Evolutionary conservation across 2,329 filamentous ascomycete species (phyloP).

Genomic region (Talaromyces amestolkiae): DNA sequence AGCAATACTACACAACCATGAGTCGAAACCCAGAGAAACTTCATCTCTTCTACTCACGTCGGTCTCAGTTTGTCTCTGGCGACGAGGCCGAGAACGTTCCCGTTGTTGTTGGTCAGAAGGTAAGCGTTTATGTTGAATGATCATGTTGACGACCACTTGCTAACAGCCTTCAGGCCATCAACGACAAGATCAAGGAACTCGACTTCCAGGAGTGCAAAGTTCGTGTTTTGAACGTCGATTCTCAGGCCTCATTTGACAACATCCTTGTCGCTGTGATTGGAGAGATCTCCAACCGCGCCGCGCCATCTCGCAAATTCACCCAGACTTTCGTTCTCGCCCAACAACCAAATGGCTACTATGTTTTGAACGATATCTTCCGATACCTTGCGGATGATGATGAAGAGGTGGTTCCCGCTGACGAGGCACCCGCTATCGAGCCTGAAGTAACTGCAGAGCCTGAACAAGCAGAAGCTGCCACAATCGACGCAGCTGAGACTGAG

Average conservation of each 20-base stretch:
- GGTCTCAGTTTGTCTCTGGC: constrained; percentile 90
- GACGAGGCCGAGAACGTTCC: constrained; percentile 84
- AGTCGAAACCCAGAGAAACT: constrained; percentile 94
- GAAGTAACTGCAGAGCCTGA: constrained; percentile 26
- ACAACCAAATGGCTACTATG: constrained; percentile 96
- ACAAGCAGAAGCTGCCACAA: constrained; percentile 24
- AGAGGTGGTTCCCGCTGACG: constrained; percentile 50
- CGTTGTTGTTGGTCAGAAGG: constrained; percentile 83
- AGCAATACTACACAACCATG: constrained; percentile 97
- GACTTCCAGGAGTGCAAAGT: constrained; percentile 98
- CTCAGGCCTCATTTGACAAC: constrained; percentile 85
- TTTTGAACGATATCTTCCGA: constrained; percentile 96
- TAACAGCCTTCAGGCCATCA: constrained; percentile 66
- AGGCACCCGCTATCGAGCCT: constrained; percentile 28
- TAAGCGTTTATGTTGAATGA: constrained; percentile 48
- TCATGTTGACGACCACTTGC: background rate
- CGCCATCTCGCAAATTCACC: constrained; percentile 90
- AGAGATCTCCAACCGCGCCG: constrained; percentile 91
- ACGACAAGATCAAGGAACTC: constrained; percentile 87
- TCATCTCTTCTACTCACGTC: constrained; percentile 93
- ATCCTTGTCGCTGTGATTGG: constrained; percentile 98
- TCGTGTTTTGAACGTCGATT: constrained; percentile 95
- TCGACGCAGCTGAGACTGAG: constrained; percentile 42
- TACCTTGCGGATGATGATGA: constrained; percentile 81
- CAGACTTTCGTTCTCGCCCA: constrained; percentile 97